Evolutionary conservation across 106 monocot species (phyloP).

Genomic region (Alisma plantagoaquatica): DNA sequence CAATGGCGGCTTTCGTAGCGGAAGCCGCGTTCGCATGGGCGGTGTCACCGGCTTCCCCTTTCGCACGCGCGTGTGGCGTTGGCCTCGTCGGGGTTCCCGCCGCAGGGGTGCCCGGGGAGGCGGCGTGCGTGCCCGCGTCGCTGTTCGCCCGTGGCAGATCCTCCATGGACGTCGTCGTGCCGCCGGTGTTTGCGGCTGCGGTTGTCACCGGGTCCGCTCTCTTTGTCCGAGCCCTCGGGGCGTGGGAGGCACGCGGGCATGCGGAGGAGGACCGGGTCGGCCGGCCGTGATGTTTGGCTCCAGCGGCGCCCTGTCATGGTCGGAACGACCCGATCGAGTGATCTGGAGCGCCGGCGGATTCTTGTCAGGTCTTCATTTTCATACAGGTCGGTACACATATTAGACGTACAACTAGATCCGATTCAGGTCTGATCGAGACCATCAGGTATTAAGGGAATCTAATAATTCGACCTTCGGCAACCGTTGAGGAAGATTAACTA

Average conservation of each 20-base stretch:
- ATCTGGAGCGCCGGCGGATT: slow-evolving; percentile 29
- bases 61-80: slow-evolving; percentile 14
- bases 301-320: slow-evolving; percentile 34
- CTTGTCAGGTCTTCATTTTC: too few relatives aligned
- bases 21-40: slow-evolving; percentile 64
- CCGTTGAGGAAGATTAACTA: too few relatives aligned
- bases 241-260: too few relatives aligned
- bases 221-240: slow-evolving; percentile 37
- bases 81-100: slow-evolving; percentile 28
- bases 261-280: too few relatives aligned
- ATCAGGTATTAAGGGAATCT: background rate
- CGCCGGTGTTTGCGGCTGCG: slow-evolving; percentile 43
- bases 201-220: slow-evolving; percentile 33
- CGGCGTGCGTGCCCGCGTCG: slow-evolving; percentile 23
- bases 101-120: slow-evolving; percentile 32
- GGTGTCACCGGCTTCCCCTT: slow-evolving; percentile 33
- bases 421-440: background rate
- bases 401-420: too few relatives aligned
- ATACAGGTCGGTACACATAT: too few relatives aligned
- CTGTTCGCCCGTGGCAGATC: slow-evolving; percentile 29
- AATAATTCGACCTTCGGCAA: too few relatives aligned
- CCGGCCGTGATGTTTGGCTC: slow-evolving; percentile 22
- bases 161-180: slow-evolving; percentile 25
- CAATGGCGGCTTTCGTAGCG: slow-evolving; percentile 35
- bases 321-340: slow-evolving; percentile 56